Base-by-base conservation (phyloP, 306 rosid genomes). In the Leucaena leucocephala region DNA sequence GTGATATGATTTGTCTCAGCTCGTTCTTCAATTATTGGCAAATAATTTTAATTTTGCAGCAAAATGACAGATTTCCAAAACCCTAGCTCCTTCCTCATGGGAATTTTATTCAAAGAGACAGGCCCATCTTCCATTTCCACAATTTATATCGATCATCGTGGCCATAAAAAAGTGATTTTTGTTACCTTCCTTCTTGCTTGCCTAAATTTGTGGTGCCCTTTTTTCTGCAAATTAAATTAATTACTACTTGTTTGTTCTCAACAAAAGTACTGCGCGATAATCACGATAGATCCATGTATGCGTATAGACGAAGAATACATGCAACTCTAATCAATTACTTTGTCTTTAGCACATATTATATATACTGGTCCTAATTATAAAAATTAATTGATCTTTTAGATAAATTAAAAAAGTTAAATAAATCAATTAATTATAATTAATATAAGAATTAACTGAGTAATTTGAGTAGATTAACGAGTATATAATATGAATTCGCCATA, bases 21-120 rank as follows among this genome's bases (percentile, higher is more conserved):
- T 76, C 74, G 64, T 52, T n/a, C 12, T 69, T 84, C 58, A 82
- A 82, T 85, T 77, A 86, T 85, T 85, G 87, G 89, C 36, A 80
- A 74, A 63, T 22, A 74, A 63, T 22, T 27, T 27, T 22, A 74
- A 63, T 22, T 84, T 83, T 75, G 64, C 74, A 82, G 82, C 80
- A 82, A 80, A 77, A 76, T 66, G 86, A 87, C 80, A 87, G 80
- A 84, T 80, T 78, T 79, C 79, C 68, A 62, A 64, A 78, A 49
- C 62, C 55, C 22, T 9, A 3, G 36, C 36, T 68, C 67, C 71
- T 74, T 74, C 43, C 57, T 43, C 67, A 54, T 54, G 59, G 59
- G 77, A 77, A 69, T 44, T 27, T 44, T 21, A 58, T 55, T 77
- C 78, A 79, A 64, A 74, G 64, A 59, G 22, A 36, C 10, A 78